These are phyloP conservation scores for Pisolithus albus DNA, from an alignment of 768 basidiomycete genomes.

Conservation along the genomic window DNA sequence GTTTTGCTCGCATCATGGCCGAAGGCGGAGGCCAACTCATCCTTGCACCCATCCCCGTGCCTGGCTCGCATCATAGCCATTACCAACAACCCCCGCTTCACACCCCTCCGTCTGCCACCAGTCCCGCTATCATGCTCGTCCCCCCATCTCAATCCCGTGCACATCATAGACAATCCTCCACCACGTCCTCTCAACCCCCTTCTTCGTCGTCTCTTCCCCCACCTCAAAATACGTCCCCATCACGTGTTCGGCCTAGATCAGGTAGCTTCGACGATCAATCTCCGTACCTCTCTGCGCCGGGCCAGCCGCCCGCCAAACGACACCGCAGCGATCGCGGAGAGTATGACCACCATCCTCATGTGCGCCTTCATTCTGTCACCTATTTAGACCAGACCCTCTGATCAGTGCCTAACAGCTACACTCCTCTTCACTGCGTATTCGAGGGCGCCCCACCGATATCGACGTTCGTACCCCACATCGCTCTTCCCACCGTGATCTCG, in stretches of 20 bases:
- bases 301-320: constrained; percentile 47
- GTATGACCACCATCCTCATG: constrained; percentile 14
- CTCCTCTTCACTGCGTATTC: constrained; percentile 16
- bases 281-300: constrained; percentile 22
- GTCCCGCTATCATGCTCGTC: constrained; percentile 23
- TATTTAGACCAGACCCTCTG: constrained; percentile 15
- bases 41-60: constrained; percentile 28
- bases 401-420: constrained; percentile 7
- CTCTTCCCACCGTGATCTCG: too few relatives aligned
- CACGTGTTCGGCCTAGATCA: constrained; percentile 38
- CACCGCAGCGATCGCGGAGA: constrained; percentile 34
- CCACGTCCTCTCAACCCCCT: constrained; percentile 22
- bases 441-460: constrained; percentile 14
- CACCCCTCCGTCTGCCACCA: constrained; percentile 19
- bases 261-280: constrained; percentile 35
- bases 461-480: too few relatives aligned
- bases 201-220: constrained; percentile 35
- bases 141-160: constrained; percentile 14
- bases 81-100: not conserved
- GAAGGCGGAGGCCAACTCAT: constrained; percentile 42
- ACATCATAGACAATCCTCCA: constrained; percentile 17
- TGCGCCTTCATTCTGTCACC: constrained; percentile 1
- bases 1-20: constrained; percentile 38
- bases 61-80: constrained; percentile 12
- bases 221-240: constrained; percentile 21